These are phyloP conservation scores for Ramaria sp. DNA, from an alignment of 768 basidiomycete genomes.

Conservation along the genomic window DNA sequence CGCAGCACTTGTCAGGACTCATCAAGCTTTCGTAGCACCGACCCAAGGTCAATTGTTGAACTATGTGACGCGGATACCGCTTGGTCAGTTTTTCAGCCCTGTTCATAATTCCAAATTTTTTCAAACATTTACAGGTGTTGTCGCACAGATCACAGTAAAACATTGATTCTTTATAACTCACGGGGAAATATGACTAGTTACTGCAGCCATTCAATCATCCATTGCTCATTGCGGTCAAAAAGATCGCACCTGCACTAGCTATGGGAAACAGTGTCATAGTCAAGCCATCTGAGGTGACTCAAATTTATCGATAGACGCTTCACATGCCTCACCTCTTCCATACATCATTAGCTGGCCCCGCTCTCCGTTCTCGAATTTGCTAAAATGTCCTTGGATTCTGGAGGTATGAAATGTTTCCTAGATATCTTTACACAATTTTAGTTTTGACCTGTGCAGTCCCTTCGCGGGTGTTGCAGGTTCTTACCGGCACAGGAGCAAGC, in stretches of 20 bases:
- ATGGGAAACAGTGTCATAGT: slow-evolving; percentile 78
- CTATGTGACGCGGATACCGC: slow-evolving; percentile 66
- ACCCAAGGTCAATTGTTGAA: slow-evolving; percentile 74
- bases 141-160: slow-evolving; percentile 72
- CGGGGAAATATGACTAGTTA: background rate
- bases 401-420: slow-evolving; percentile 35
- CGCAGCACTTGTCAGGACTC: slow-evolving; percentile 61
- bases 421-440: background rate
- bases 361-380: slow-evolving; percentile 73
- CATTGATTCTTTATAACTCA: background rate
- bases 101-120: background rate
- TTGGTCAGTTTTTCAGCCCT: slow-evolving; percentile 25
- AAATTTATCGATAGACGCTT: slow-evolving; percentile 1
- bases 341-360: slow-evolving; percentile 49
- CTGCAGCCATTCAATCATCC: slow-evolving; percentile 81
- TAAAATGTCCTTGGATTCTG: slow-evolving; percentile 49
- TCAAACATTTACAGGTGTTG: slow-evolving; percentile 39
- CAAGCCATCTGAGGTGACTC: slow-evolving; percentile 64
- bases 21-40: slow-evolving; percentile 60
- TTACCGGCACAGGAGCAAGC: slow-evolving; percentile 59
- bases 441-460: slow-evolving; percentile 43
- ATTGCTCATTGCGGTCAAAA: slow-evolving; percentile 80
- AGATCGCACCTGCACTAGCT: slow-evolving; percentile 76
- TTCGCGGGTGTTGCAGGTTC: slow-evolving; percentile 55
- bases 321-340: background rate